phyloP scores from a whole-genome alignment of 805 yeast genomes.

The Lachancea lanzarotensis region DNA sequence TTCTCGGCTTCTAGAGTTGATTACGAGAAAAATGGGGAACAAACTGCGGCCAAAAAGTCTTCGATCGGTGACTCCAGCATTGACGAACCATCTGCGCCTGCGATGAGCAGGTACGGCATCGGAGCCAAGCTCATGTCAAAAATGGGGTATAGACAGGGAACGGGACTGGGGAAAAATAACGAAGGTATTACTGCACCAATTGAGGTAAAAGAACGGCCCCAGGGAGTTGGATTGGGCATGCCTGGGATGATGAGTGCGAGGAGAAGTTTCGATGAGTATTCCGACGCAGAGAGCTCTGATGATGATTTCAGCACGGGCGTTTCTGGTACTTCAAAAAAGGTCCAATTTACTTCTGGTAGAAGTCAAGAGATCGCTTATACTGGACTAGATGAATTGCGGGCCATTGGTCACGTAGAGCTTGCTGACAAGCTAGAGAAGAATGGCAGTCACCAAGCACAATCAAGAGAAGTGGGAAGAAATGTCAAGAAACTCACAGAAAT shows the following conservation, averaged over 20 bases:
- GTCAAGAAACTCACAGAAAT: not conserved
- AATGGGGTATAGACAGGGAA: slow-evolving; percentile 85
- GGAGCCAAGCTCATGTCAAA: slow-evolving; percentile 72
- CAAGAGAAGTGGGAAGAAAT: not conserved
- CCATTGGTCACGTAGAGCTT: not conserved
- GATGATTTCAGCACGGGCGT: slow-evolving; percentile 8
- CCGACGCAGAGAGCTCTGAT: slow-evolving; percentile 17
- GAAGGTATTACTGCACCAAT: slow-evolving; percentile 80
- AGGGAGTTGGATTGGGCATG: slow-evolving; percentile 70
- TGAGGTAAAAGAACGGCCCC: slow-evolving; percentile 58
- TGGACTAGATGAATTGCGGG: not conserved
- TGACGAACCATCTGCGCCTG: slow-evolving; percentile 1
- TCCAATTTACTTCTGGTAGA: slow-evolving; percentile 4
- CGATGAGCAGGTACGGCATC: slow-evolving; percentile 55
- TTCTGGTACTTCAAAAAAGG: not conserved
- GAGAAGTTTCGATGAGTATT: slow-evolving; percentile 5
- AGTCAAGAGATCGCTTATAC: not conserved
- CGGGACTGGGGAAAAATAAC: slow-evolving; percentile 70
- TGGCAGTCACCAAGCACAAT: not conserved
- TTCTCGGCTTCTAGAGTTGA: not conserved
- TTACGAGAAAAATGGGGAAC: not conserved
- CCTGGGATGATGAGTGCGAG: slow-evolving; percentile 36
- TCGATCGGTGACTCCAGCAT: not conserved
- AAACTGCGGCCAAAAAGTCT: not conserved
- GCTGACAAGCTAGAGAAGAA: not conserved